A percentile compares a stretch with the other conserved stretches of the same genome.
phyloP scores from a whole-genome alignment of 345 rosid species.

The Atalantia buxifolia region DNA sequence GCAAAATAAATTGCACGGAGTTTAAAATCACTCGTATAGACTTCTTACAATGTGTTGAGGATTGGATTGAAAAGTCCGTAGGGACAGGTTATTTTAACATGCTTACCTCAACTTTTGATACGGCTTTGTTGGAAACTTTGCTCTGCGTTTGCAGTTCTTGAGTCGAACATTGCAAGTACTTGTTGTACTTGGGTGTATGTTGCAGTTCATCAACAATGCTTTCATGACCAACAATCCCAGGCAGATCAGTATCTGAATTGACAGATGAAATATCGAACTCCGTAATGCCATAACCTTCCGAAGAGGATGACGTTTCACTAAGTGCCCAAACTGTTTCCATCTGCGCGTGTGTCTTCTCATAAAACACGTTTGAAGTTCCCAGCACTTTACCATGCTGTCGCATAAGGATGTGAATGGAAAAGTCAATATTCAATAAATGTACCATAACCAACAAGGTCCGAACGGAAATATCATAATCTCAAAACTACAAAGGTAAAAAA shows the following conservation, averaged over 20 bases:
- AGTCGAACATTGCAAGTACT: not conserved
- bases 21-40: not conserved
- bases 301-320: not conserved
- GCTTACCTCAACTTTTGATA: slow-evolving; percentile 11
- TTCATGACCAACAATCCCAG: not conserved
- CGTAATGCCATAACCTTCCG: not conserved
- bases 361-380: not conserved
- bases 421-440: not conserved
- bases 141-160: not conserved
- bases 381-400: not conserved
- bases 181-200: slow-evolving; percentile 3
- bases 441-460: not conserved
- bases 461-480: not conserved
- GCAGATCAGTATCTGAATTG: slow-evolving; percentile 1
- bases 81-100: not conserved
- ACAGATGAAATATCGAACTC: not conserved
- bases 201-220: not conserved
- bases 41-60: not conserved
- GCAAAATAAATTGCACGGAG: slow-evolving; percentile 10
- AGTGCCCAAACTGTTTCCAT: not conserved
- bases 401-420: not conserved
- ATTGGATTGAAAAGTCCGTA: not conserved
- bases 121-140: not conserved
- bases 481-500: not conserved
- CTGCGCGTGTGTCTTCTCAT: not conserved